Conservation (phyloP, 805 yeast species). For the Metschnikowia henanensis region DNA sequence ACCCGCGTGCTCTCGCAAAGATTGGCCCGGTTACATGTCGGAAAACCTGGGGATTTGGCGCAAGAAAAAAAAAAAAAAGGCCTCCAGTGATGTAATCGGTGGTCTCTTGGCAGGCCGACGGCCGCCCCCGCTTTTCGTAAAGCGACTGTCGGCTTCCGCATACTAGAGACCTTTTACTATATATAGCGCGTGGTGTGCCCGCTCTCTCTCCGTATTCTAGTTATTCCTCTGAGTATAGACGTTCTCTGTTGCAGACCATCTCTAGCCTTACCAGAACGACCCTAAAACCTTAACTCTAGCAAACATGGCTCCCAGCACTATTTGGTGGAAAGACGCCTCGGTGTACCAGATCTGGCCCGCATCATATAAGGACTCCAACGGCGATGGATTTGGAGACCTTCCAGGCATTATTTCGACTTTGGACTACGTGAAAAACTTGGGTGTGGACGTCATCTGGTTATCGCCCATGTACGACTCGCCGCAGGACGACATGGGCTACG, state of each 20-base stretch:
- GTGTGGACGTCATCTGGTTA: conserved; percentile 55
- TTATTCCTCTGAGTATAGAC: too few relatives aligned
- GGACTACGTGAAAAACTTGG: conserved; percentile 50
- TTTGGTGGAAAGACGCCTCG: conserved; percentile 58
- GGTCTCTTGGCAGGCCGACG: not conserved
- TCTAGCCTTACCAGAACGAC: too few relatives aligned
- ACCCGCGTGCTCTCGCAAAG: not conserved
- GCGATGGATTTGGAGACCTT: conserved; percentile 60
- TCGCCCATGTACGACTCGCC: conserved; percentile 61
- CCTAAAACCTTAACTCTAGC: too few relatives aligned
- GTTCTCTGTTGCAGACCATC: too few relatives aligned
- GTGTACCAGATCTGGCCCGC: conserved; percentile 65
- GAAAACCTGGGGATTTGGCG: not conserved
- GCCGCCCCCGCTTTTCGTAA: not conserved
- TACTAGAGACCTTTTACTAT: too few relatives aligned
- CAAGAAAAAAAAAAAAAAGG: not conserved
- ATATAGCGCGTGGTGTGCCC: too few relatives aligned
- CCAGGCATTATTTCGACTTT: conserved; percentile 52
- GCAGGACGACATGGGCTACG: conserved; percentile 64
- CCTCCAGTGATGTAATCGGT: not conserved
- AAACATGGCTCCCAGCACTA: conserved; percentile 13
- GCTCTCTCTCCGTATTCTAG: too few relatives aligned
- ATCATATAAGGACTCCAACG: conserved; percentile 56
- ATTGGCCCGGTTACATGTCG: not conserved
- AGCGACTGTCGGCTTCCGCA: too few relatives aligned